Evolutionary conservation across 306 rosid species (phyloP), one percentile per base, ranked within the genome.

Genomic region (Pterocarpus santalinus): DNA sequence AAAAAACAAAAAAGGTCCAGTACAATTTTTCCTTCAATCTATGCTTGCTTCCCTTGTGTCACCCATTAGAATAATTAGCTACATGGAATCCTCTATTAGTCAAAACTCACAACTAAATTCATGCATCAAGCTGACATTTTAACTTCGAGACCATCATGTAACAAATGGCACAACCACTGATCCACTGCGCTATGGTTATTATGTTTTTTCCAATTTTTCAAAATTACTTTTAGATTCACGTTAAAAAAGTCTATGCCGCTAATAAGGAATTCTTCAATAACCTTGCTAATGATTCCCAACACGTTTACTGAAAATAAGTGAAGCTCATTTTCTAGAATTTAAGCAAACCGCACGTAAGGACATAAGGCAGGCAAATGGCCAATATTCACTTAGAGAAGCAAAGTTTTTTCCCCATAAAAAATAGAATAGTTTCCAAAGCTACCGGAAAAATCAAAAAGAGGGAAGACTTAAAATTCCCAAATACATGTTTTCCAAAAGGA

Each of bases 221-320:
- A 4, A 36, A 36, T 36, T 51, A 32, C 4, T 22, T 17, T 44
- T 17, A 39, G 43, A 71, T 51, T 71, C 34, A 34, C 32, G 4
- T 3, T 13, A 10, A 10, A 4, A 49, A 51, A n/a, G 16, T 51
- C 47, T 52, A 53, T 32, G 36, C 8, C 32, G 44, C 32, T 32
- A 70, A 51, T 33, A 52, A 16, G 12, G 51, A 72, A 55, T 36
- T 72, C 51, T 36, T 72, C 67, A 72, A 53, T 8, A 4, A 16
- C n/a, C 35, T 53, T 55, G 17, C 64, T 16, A 47, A 53, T n/a
- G 76, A 1, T 55, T 72, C 62, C 33, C 28, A 7, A 36, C 46
- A 70, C 46, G 75, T 51, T 36, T 36, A 4, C 9, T 32, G 46
- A 49, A 69, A 30, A n/a, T 6, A n/a, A 33, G 44, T 51, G 28